Base-by-base conservation (phyloP, 495 filamentous ascomycete genomes). In the Cenococcum geophilum region DNA sequence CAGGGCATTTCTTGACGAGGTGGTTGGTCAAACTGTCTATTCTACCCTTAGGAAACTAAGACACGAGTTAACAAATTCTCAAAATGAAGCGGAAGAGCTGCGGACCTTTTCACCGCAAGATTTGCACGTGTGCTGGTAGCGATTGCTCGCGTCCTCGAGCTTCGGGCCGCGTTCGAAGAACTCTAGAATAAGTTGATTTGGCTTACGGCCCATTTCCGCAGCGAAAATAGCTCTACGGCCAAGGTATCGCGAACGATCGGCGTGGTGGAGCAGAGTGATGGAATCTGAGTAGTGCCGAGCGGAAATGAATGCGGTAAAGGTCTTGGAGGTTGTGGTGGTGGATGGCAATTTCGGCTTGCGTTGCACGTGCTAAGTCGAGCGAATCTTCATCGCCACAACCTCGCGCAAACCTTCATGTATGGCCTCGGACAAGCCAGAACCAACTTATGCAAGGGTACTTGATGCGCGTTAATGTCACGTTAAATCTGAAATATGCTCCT, bases 121-220 rank as follows among this genome's bases (percentile, higher is more conserved):
- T 76, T 89, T 90, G 81, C 89, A 95, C 3, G 86, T 90, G 71
- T 92, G 87, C 66, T 88, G 84, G 68, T 95, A 95, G 48, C 90
- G 83, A 72, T 95, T 95, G 76, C 86, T 89, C 59, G 86, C 83
- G 70, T 93, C 89, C 66, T 86, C 84, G 66, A 92, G 77, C 74
- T 92, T 93, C 14, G 81, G 79, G 9, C 90, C 90, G 57, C 90
- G 82, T 70, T 86, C 85, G 74, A 93, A 95, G 76, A 86, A 89
- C 77, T 89, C 84, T 66, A 88, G 76, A 69, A 95, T 89, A 58
- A 95, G 78, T 58, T 82, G 82, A 75, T 92, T 91, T 57, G 87
- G 89, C 73, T 86, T 84, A 69, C 89, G 81, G 71, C 89, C 89
- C 89, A 92, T 92, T 37, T 52, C 49, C 49, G 25, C 49, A 25